Percentiles rank a stretch among this genome's conserved stretches.
These are phyloP conservation scores for Niebla homalea DNA, from an alignment of 495 filamentous ascomycete genomes.

Conservation along the genomic window DNA sequence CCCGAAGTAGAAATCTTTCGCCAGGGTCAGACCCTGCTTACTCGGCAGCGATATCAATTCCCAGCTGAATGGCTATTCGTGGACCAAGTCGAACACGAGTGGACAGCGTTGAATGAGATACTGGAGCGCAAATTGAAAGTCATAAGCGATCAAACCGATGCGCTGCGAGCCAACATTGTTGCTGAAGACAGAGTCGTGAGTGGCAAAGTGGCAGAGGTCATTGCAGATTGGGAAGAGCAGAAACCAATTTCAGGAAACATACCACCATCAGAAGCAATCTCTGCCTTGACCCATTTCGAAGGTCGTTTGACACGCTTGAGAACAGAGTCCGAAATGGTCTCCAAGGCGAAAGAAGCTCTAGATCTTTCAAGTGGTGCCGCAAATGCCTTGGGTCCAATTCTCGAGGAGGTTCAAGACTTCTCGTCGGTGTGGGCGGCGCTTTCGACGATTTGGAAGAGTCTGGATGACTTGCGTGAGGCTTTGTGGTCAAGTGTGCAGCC, in stretches of 20 bases:
- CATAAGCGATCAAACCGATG: conserved; percentile 90
- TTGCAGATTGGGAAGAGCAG: conserved; percentile 78
- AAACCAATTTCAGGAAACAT: conserved; percentile 93
- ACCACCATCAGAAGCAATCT: conserved; percentile 71
- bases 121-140: conserved; percentile 82
- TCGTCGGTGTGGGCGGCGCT: conserved; percentile 94
- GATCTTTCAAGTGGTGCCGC: conserved; percentile 71
- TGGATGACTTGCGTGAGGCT: conserved; percentile 83
- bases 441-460: conserved; percentile 89
- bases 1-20: conserved; percentile 91
- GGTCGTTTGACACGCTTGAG: conserved; percentile 65
- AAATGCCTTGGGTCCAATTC: conserved; percentile 59
- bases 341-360: conserved; percentile 89
- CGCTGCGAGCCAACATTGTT: conserved; percentile 83
- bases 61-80: conserved; percentile 85
- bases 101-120: conserved; percentile 80
- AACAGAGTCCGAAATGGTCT: conserved; percentile 83
- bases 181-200: conserved; percentile 86
- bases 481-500: conserved; percentile 90
- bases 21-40: conserved; percentile 81
- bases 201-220: conserved; percentile 74
- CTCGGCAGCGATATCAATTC: conserved; percentile 84
- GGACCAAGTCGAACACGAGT: conserved; percentile 87
- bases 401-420: conserved; percentile 97
- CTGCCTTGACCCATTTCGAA: conserved; percentile 68